Evolutionary conservation across 2,329 filamentous ascomycete genomes (phyloP).

Genomic region (Pezicula radicicola): DNA sequence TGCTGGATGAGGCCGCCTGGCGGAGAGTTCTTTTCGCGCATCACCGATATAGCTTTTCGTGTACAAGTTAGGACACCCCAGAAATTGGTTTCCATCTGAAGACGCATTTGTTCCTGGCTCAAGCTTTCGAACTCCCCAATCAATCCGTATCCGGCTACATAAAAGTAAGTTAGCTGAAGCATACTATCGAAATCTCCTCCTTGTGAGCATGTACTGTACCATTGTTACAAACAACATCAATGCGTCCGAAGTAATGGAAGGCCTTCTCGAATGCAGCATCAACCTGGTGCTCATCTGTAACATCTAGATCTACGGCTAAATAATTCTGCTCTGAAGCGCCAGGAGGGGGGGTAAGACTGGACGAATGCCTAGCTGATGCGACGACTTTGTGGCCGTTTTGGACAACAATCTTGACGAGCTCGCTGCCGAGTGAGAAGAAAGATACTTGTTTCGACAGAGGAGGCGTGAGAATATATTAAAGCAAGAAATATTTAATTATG

Average conservation of each 20-base stretch:
- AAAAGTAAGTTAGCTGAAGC: too few species aligned
- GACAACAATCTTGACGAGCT: too few species aligned
- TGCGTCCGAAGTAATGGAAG: conserved; percentile 45
- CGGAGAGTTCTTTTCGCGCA: conserved; percentile 31
- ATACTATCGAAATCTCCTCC: too few species aligned
- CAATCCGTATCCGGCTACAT: conserved; percentile 57
- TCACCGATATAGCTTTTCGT: conserved; percentile 30
- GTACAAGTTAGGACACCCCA: conserved; percentile 51
- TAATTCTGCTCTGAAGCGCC: conserved; percentile 33
- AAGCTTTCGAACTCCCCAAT: conserved; percentile 50
- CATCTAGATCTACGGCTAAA: conserved; percentile 48
- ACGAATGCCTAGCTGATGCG: too few species aligned
- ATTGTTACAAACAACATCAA: conserved; percentile 59
- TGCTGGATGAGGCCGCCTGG: conserved; percentile 37
- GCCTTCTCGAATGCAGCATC: conserved; percentile 33
- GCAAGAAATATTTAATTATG: too few species aligned
- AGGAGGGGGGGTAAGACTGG: too few species aligned
- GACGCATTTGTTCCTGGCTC: conserved; percentile 43
- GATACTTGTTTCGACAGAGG: too few species aligned
- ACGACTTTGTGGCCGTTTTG: too few species aligned
- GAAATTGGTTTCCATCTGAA: conserved; percentile 58
- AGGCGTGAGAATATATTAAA: too few species aligned
- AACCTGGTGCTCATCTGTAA: conserved; percentile 44
- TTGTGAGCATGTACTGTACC: too few species aligned
- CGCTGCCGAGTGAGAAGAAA: too few species aligned